These are phyloP conservation scores for Amanita inopinata DNA, from an alignment of 768 basidiomycete species.

Conservation along the genomic window DNA sequence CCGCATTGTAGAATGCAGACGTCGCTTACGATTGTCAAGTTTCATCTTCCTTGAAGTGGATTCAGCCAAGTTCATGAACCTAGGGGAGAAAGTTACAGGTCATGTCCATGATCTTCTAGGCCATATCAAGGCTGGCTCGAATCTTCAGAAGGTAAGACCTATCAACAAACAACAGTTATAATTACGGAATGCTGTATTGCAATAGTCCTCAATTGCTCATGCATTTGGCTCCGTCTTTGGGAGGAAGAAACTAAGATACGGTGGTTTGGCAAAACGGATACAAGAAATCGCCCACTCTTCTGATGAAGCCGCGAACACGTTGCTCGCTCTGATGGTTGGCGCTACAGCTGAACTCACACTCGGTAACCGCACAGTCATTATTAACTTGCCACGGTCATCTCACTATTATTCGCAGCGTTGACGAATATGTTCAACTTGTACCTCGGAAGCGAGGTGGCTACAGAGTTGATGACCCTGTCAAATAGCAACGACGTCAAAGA, in stretches of 20 bases:
- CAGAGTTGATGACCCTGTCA: conserved; percentile 26
- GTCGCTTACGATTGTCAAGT: conserved; percentile 24
- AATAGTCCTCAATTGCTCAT: conserved; percentile 25
- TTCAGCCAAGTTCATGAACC: conserved; percentile 43
- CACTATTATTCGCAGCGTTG: conserved; percentile 30
- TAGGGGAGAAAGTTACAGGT: conserved; percentile 39
- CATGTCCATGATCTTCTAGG: conserved; percentile 44
- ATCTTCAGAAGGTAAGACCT: conserved; percentile 30
- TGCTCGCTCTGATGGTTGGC: conserved; percentile 63
- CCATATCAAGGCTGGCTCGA: conserved; percentile 46
- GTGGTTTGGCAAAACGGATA: conserved; percentile 48
- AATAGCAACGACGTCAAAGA: conserved; percentile 22
- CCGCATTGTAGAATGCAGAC: not conserved
- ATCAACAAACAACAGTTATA: not conserved
- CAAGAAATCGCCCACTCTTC: conserved; percentile 43
- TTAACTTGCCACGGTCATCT: not conserved
- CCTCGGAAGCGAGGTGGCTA: conserved; percentile 38
- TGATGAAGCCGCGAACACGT: conserved; percentile 57
- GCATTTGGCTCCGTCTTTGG: conserved; percentile 41
- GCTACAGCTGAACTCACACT: conserved; percentile 61
- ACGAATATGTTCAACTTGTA: conserved; percentile 61
- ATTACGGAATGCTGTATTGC: not conserved
- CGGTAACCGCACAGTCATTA: conserved; percentile 27
- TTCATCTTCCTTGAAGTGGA: conserved; percentile 73
- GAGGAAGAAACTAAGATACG: conserved; percentile 36